These are phyloP conservation scores for Chenopodium suecicum DNA, from an alignment of 148 eudicot species.

Conservation along the genomic window DNA sequence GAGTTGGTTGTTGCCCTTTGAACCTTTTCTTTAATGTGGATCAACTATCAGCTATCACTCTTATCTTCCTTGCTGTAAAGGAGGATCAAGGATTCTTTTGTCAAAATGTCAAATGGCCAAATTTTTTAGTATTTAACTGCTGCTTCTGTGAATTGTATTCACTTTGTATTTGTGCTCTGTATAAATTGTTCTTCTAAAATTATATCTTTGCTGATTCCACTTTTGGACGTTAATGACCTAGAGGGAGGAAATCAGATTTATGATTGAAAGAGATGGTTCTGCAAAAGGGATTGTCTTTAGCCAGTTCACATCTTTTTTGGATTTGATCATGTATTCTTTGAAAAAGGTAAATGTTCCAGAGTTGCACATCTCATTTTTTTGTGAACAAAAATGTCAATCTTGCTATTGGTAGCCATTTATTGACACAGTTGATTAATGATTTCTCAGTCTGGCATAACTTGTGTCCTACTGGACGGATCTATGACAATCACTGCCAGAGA, in stretches of 20 bases:
- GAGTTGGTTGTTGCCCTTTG: neutral
- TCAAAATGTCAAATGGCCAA: neutral
- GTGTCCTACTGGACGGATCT: constrained; percentile 82
- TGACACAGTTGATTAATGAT: constrained; percentile 2
- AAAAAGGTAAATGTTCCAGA: constrained; percentile 49
- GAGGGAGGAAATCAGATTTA: constrained; percentile 91
- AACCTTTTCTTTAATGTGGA: neutral
- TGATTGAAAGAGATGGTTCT: constrained; percentile 95
- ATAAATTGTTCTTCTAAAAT: neutral
- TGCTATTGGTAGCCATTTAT: neutral
- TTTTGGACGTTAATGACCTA: constrained; percentile 29
- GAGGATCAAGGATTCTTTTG: neutral
- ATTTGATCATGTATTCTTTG: constrained; percentile 79
- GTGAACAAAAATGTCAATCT: neutral
- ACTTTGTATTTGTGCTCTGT: neutral
- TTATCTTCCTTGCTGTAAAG: neutral
- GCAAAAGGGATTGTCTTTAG: constrained; percentile 97
- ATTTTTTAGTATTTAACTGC: neutral
- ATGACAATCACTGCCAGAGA: constrained; percentile 87
- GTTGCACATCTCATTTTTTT: constrained; percentile 5
- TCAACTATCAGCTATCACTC: neutral
- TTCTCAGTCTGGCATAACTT: constrained; percentile 78
- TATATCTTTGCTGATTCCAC: constrained; percentile 20
- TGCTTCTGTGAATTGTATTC: neutral
- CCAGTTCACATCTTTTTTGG: constrained; percentile 93